Evolutionary conservation across 768 basidiomycete genomes (phyloP).

Genomic region (Termitomyces sp.): DNA sequence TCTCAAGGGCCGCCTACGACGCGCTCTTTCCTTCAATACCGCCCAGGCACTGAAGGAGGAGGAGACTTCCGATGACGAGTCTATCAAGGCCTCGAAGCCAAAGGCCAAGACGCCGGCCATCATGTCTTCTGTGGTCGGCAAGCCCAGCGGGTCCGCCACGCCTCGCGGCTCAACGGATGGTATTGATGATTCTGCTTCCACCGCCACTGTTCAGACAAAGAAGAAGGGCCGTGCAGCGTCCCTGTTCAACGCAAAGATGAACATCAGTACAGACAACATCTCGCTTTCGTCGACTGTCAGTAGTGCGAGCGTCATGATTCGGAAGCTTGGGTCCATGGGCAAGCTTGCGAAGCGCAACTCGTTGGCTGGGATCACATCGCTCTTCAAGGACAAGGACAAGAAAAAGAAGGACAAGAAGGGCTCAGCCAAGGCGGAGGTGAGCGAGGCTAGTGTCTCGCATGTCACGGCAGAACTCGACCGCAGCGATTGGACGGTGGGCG

Average conservation of each 20-base stretch:
- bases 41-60: slow-evolving; percentile 55
- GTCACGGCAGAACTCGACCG: slow-evolving; percentile 85
- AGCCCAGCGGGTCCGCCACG: slow-evolving; percentile 13
- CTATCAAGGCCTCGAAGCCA: slow-evolving; percentile 36
- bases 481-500: slow-evolving; percentile 58
- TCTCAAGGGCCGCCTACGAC: slow-evolving; percentile 72
- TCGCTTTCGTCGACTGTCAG: slow-evolving; percentile 93
- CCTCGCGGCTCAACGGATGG: slow-evolving; percentile 25
- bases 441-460: slow-evolving; percentile 67
- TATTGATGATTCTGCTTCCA: slow-evolving; percentile 38
- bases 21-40: slow-evolving; percentile 68
- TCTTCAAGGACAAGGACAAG: slow-evolving; percentile 88
- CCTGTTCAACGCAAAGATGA: slow-evolving; percentile 85
- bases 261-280: slow-evolving; percentile 91
- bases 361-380: slow-evolving; percentile 83
- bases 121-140: slow-evolving; percentile 24
- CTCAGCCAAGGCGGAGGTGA: slow-evolving; percentile 56
- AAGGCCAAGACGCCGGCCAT: slow-evolving; percentile 30
- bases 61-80: slow-evolving; percentile 41
- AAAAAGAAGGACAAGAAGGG: slow-evolving; percentile 41
- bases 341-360: slow-evolving; percentile 88
- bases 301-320: slow-evolving; percentile 93
- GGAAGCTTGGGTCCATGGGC: slow-evolving; percentile 90
- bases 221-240: slow-evolving; percentile 70
- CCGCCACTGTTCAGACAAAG: slow-evolving; percentile 52